Evolutionary conservation across 306 rosid genomes (phyloP), one percentile per base, ranked within the genome.

Genomic region (Dicorynia guianensis): DNA sequence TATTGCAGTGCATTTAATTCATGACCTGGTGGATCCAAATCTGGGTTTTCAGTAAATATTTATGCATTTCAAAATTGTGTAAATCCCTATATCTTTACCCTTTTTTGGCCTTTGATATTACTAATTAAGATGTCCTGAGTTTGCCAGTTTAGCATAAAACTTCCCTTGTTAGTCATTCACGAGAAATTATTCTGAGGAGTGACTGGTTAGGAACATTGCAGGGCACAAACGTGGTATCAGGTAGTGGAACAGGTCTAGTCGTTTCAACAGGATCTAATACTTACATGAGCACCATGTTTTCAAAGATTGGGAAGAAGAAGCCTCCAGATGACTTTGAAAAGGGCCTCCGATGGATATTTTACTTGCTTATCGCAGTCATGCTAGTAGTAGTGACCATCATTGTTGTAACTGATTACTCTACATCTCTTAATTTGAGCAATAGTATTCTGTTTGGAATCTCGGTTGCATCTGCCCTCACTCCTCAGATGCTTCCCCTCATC

Each of bases 191-290:
- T 7, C 69, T 55, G 58, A 48, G 58, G 75, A 76, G 25, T 30
- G 65, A 71, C 49, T 72, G 53, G 19, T 67, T 17, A 46, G 57
- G 15, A 71, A 71, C 57, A 8, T 74, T 76, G 76, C 93, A 92
- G 97, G 97, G 97, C 36, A 92, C 96, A 76, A 88, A 86, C 73
- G 97, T 90, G 69, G 87, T 92, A 79, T 90, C 96, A 47, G 97
- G 97, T 25, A 79, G 73, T 25, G 96, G 97, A 69, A 81, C 88
- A 25, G 96, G 97, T 43, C 82, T 92, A 43, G 92, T 92, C 48
- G 72, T 92, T 54, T 89, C 97, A 14, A 92, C 97, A 11, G 92
- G 96, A 85, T 89, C 93, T 39, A 85, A 76, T 72, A 92, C 97
- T 30, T 92, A 90, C 85, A 86, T 88, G 93, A 92, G 93, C 83